Evolutionary conservation across 495 filamentous ascomycete species (phyloP), one percentile per base, ranked within the genome.

Genomic region (Neurospora hispaniola): DNA sequence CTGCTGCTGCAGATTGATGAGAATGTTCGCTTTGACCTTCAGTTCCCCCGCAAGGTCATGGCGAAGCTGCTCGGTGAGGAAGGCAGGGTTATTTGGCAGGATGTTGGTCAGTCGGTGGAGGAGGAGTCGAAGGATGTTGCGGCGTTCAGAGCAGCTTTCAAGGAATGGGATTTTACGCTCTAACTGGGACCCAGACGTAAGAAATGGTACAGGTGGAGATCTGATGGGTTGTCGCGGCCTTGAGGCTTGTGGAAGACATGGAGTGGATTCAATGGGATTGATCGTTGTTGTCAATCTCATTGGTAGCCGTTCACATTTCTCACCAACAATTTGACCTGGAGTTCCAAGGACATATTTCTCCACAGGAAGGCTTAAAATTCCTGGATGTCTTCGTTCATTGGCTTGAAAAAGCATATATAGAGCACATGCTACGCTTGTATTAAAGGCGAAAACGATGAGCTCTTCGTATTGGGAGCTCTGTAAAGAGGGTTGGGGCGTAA

Each of bases 11-110:
- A 77, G 14, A 79, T 90, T 18, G 83, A 82, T 40, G 78, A 82
- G 14, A 83, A 78, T 12, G 73, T 86, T 35, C 80, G 86, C 23
- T 90, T 90, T 76, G 86, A 89, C 70, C 77, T 89, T 40, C 88
- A 90, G 77, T 90, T 88, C 74, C 87, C 93, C 3, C 85, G 96
- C 31, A 86, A 87, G 66, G 95, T 98, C 16, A 86, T 98, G 84
- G 96, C 93, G 1, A 96, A 95, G 82, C 83, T 99, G 68, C 84
- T 99, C 48, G 89, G 88, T 11, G 79, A 97, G 71, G 92, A 95
- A 79, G 80, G 88, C 38, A 83, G 94, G 23, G 83, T 89, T 62
- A 83, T 93, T 71, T 99, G 96, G 96, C 87, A 88, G 78, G 90
- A 96, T 74, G 94, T 94, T 76, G 87, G 83, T 18, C 93, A 98